Percentiles rank a stretch among this genome's conserved stretches.
Evolutionary conservation across 1,284 basidiomycete genomes (phyloP).

Genomic region (Xerocomus amazonicus): DNA sequence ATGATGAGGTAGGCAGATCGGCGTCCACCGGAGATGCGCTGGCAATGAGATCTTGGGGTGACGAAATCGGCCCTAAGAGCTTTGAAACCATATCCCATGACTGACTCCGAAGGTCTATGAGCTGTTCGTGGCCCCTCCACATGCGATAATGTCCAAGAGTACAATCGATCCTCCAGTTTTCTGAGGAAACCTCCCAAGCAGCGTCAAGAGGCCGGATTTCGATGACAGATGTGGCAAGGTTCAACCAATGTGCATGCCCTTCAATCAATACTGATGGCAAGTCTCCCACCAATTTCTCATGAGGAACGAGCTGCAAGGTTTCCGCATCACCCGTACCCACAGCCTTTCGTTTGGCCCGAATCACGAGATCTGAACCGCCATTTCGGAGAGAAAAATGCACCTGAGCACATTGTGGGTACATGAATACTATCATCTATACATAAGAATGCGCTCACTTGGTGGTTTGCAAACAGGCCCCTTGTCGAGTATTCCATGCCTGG

Average conservation of each 20-base stretch:
- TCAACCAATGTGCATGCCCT: conserved; percentile 39
- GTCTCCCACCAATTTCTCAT: conserved; percentile 31
- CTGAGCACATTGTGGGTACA: conserved; percentile 9
- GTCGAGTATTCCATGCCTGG: no score
- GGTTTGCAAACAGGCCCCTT: no score
- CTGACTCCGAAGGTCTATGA: conserved; percentile 33
- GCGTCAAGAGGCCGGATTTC: conserved; percentile 36
- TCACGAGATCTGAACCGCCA: conserved; percentile 22
- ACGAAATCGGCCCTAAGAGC: conserved; percentile 33
- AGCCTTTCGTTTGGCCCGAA: conserved; percentile 15
- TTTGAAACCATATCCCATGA: conserved; percentile 31
- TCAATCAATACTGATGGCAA: conserved; percentile 35
- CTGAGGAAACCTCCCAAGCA: conserved; percentile 19
- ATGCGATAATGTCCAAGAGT: conserved; percentile 4
- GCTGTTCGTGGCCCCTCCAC: conserved; percentile 9
- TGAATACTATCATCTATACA: neutral
- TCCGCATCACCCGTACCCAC: no score
- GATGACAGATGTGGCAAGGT: conserved; percentile 26
- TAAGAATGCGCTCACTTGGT: neutral
- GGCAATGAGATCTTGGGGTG: conserved; percentile 12
- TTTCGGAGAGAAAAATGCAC: conserved; percentile 31
- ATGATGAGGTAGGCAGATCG: conserved; percentile 5
- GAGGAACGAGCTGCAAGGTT: conserved; percentile 36
- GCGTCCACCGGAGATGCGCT: conserved; percentile 1
- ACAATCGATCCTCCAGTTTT: conserved; percentile 18